Percentiles rank a stretch among this genome's conserved stretches.
Conservation (phyloP, 1,284 basidiomycete species). For the Takashimella tepidaria region DNA sequence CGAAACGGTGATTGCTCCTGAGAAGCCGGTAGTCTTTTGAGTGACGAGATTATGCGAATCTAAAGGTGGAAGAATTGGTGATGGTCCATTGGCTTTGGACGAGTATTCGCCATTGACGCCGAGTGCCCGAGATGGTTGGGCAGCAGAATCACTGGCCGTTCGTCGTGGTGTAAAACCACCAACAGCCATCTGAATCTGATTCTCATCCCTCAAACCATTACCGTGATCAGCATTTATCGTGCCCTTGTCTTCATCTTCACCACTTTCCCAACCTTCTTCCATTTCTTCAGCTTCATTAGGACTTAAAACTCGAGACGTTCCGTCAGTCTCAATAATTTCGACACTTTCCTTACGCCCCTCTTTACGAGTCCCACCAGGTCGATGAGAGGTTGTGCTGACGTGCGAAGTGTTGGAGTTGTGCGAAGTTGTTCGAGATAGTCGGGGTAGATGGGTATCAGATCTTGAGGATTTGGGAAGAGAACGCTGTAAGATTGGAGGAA, state of each 20-base stretch:
- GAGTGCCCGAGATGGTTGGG: not conserved
- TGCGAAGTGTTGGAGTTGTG: slow-evolving; percentile 17
- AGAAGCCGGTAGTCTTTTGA: slow-evolving; percentile 9
- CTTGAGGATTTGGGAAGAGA: slow-evolving; percentile 22
- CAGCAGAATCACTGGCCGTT: not conserved
- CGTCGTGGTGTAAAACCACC: slow-evolving; percentile 8
- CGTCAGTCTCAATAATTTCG: not conserved
- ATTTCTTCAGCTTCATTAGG: not conserved
- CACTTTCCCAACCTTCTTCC: not conserved
- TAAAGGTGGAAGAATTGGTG: not conserved
- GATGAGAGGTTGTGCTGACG: slow-evolving; percentile 5
- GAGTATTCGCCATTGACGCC: not conserved
- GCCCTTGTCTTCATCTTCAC: not conserved
- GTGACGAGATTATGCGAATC: slow-evolving; percentile 4
- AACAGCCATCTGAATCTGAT: not conserved
- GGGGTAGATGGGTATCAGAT: slow-evolving; percentile 32
- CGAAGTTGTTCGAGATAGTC: slow-evolving; percentile 27
- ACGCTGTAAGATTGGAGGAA: too few species aligned
- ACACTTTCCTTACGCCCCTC: not conserved
- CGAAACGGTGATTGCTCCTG: slow-evolving; percentile 1
- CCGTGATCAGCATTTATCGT: too few species aligned
- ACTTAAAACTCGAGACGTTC: not conserved
- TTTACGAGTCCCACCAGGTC: not conserved
- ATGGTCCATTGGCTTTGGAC: slow-evolving; percentile 1
- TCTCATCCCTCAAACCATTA: not conserved